Base-by-base conservation (phyloP, 495 filamentous ascomycete genomes). In the Sabuloglossum arenarium region DNA sequence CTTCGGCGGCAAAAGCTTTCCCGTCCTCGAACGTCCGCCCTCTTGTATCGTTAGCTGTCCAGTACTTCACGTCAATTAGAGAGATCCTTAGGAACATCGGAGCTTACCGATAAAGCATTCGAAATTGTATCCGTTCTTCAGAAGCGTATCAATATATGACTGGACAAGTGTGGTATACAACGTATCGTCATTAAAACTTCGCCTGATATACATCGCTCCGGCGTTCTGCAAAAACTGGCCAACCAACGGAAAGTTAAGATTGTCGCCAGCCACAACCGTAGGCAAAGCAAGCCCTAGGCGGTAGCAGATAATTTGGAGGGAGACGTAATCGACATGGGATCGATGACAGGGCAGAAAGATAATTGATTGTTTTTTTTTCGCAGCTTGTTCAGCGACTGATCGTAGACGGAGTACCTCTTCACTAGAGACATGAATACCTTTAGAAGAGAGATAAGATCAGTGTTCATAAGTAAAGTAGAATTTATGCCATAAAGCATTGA, bases 281-380 rank as follows among this genome's bases (percentile, higher is more conserved):
- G 91, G 91, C 6, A 97, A 70, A 6, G 80, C 84, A 31, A 98
- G 75, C 0, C 90, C 91, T 3, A 98, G 69, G 8, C 91, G 81
- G 65, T 95, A 98, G 66, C 91, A 97, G 54, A 98, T 88, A 19
- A 98, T 65, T 66, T 96, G 91, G 32, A 96, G 70, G 0, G 85
- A 86, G 51, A 98, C 86, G 62, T 98, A 98, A 62, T 98, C 91
- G 55, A 97, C 84, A 64, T 98, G 91, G 0, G 86, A 93, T 55
- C 87, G 79, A 67, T 98, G 91, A 59, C 87, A 94, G 0, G 91
- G 91, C 56, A 98, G 68, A 66, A 98, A 98, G 51, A 98, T 86
- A 58, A 97, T 91, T 53, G 86, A 93, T 65, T 94, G 88, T 66
- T 94, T 93, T 61, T 90, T 85, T 63, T 77, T 75, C 42, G 80